Evolutionary conservation across 805 yeast species (phyloP).

Genomic region (Saccharomycopsis olivae): DNA sequence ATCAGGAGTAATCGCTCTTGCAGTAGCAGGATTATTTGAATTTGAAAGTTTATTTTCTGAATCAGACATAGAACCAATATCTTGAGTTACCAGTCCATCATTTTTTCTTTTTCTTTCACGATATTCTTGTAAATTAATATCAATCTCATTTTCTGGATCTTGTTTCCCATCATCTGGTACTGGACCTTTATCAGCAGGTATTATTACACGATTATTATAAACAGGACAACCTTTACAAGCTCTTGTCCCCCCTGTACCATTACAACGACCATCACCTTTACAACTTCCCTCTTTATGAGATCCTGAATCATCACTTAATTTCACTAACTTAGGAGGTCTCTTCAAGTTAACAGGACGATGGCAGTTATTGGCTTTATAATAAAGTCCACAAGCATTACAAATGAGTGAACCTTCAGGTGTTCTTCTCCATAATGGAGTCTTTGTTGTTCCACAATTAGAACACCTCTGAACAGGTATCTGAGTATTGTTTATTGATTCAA

Average conservation of each 20-base stretch:
- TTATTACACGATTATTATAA: conserved; percentile 54
- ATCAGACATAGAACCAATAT: neutral
- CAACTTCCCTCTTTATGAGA: conserved; percentile 20
- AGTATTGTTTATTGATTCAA: too few relatives aligned
- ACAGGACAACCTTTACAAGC: conserved; percentile 83
- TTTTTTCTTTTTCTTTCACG: neutral
- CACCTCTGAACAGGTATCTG: too few relatives aligned
- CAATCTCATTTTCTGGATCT: conserved; percentile 5
- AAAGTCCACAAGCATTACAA: conserved; percentile 53
- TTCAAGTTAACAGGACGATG: conserved; percentile 28
- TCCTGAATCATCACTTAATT: conserved; percentile 25
- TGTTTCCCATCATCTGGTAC: conserved; percentile 3
- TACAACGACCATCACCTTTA: conserved; percentile 44
- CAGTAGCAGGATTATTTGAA: neutral
- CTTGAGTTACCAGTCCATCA: neutral
- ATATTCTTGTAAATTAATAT: conserved; percentile 8
- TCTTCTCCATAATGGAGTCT: conserved; percentile 50
- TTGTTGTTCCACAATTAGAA: conserved; percentile 44
- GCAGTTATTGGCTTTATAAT: conserved; percentile 39
- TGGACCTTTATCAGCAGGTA: conserved; percentile 21
- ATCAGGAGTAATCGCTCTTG: conserved; percentile 13
- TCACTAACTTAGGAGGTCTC: conserved; percentile 17
- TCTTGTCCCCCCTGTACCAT: conserved; percentile 77
- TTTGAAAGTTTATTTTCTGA: neutral
- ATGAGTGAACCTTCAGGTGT: conserved; percentile 45